Evolutionary conservation across 1,284 basidiomycete genomes (phyloP).

Genomic region (Tilletia indica): DNA sequence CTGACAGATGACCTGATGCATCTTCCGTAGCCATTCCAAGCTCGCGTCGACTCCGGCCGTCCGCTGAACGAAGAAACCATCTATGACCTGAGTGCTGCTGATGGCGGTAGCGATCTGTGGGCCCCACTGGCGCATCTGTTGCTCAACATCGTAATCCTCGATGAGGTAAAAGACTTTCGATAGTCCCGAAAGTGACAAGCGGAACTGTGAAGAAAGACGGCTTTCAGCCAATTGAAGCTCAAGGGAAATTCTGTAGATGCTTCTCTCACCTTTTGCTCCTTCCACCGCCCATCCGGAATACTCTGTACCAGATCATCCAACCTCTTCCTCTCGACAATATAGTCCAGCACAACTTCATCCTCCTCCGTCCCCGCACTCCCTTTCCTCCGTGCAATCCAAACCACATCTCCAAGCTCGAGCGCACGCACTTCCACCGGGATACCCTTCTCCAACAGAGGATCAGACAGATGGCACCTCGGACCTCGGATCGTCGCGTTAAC

Average conservation of each 20-base stretch:
- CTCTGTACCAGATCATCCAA: conserved; percentile 62
- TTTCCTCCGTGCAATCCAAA: conserved; percentile 61
- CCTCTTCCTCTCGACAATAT: conserved; percentile 63
- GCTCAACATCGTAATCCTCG: conserved; percentile 60
- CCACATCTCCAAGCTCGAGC: conserved; percentile 62
- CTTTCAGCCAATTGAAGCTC: too few relatives aligned
- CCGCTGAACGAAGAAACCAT: conserved; percentile 63
- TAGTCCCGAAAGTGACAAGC: conserved; percentile 60
- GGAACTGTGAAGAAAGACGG: conserved; percentile 54
- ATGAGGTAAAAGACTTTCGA: conserved; percentile 62
- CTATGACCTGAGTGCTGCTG: conserved; percentile 62
- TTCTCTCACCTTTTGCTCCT: conserved; percentile 60
- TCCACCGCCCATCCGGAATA: conserved; percentile 62
- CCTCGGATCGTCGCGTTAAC: conserved; percentile 7
- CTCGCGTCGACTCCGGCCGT: conserved; percentile 61
- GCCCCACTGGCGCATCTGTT: conserved; percentile 47
- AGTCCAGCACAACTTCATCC: conserved; percentile 62
- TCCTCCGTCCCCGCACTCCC: conserved; percentile 46
- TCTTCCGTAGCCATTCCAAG: conserved; percentile 60
- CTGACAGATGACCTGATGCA: conserved; percentile 59
- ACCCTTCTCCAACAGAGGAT: conserved; percentile 44
- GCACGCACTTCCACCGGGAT: conserved; percentile 60
- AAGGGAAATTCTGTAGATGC: not conserved
- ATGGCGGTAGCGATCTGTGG: conserved; percentile 56
- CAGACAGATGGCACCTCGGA: conserved; percentile 30